Evolutionary conservation across 495 filamentous ascomycete species (phyloP).

Genomic region (Aspergillus wentii): DNA sequence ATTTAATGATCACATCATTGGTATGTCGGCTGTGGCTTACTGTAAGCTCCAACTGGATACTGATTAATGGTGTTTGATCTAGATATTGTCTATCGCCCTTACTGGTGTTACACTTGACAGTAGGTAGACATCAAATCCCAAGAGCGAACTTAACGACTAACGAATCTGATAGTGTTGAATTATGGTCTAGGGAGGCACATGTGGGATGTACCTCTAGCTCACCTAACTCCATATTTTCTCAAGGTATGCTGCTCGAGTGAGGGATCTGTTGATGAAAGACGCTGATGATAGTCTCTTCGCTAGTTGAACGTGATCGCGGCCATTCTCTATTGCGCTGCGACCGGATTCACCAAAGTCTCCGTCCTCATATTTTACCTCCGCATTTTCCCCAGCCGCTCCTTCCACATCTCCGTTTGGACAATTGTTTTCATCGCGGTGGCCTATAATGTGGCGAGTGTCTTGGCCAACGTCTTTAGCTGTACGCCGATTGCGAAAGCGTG

Average conservation of each 20-base stretch:
- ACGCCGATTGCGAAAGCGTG: constrained; percentile 27
- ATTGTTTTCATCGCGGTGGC: constrained; percentile 28
- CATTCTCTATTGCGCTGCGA: constrained; percentile 32
- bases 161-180: constrained; percentile 15
- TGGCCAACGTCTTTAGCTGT: constrained; percentile 30
- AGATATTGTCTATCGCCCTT: constrained; percentile 21
- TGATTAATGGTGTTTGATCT: background rate
- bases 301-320: constrained; percentile 23
- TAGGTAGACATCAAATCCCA: constrained; percentile 10
- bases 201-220: constrained; percentile 17
- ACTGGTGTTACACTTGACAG: constrained; percentile 22
- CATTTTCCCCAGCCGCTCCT: constrained; percentile 35
- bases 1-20: constrained; percentile 23
- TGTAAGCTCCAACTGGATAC: no score
- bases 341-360: constrained; percentile 37
- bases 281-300: background rate
- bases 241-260: constrained; percentile 14
- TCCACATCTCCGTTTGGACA: constrained; percentile 27
- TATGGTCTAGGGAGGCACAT: constrained; percentile 28
- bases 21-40: no score
- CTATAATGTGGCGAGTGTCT: constrained; percentile 28
- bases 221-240: constrained; percentile 11
- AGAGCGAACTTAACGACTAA: constrained; percentile 1
- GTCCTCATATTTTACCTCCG: constrained; percentile 45
- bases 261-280: no score